Conservation (phyloP, 176 grass and related monocot species). For the Zoysia pacifica region DNA sequence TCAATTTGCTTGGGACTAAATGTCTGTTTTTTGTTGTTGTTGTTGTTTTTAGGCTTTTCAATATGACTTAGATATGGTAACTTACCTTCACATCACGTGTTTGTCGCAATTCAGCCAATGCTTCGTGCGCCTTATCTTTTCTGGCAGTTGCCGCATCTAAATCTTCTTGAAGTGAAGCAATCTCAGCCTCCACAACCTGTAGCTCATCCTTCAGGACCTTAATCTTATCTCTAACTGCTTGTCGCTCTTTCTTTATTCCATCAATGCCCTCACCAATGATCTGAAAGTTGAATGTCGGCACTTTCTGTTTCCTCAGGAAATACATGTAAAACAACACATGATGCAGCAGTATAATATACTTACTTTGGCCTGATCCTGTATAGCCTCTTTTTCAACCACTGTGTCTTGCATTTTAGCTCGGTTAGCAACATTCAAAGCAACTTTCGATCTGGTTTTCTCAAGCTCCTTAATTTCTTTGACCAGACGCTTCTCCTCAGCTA, state of each 20-base stretch:
- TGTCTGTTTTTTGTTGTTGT: not conserved
- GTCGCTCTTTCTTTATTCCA: slow-evolving; percentile 65
- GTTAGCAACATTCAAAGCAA: slow-evolving; percentile 68
- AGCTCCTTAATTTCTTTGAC: slow-evolving; percentile 89
- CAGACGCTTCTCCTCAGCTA: slow-evolving; percentile 84
- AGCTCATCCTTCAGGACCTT: slow-evolving; percentile 62
- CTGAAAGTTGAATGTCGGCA: slow-evolving; percentile 33
- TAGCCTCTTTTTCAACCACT: slow-evolving; percentile 72
- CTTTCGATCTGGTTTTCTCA: slow-evolving; percentile 82
- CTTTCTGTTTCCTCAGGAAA: slow-evolving; percentile 8
- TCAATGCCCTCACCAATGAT: slow-evolving; percentile 56
- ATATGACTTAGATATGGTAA: not conserved
- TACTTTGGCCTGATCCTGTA: slow-evolving; percentile 96
- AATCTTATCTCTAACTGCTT: slow-evolving; percentile 68
- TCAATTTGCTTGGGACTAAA: not conserved
- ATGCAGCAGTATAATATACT: slow-evolving; percentile 36
- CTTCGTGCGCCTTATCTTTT: slow-evolving; percentile 63
- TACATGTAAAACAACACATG: slow-evolving; percentile 20
- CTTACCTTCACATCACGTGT: slow-evolving; percentile 56
- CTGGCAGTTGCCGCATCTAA: slow-evolving; percentile 48
- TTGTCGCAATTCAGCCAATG: slow-evolving; percentile 48
- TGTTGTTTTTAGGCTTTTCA: not conserved
- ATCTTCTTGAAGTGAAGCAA: slow-evolving; percentile 55
- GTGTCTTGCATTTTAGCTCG: slow-evolving; percentile 76
- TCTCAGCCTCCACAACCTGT: slow-evolving; percentile 44